Evolutionary conservation across 441 rosid species (phyloP).

Genomic region (Omphalea diandra): DNA sequence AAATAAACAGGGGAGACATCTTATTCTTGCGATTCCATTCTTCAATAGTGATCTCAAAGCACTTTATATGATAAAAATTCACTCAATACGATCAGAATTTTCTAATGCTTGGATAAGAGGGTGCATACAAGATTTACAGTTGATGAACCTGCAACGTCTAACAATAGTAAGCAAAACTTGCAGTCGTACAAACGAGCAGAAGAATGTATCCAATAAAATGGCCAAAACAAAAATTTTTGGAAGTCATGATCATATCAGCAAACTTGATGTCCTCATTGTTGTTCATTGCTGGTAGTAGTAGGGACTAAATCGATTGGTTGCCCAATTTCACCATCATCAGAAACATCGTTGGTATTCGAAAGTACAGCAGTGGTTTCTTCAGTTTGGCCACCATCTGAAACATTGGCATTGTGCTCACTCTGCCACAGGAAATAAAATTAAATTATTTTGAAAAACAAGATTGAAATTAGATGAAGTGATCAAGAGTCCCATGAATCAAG

Average conservation of each 20-base stretch:
- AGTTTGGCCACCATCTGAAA: conserved; percentile 11
- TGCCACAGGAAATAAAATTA: conserved; percentile 5
- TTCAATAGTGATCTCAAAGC: not conserved
- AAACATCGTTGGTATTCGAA: conserved; percentile 10
- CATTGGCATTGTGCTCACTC: conserved; percentile 23
- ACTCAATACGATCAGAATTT: not conserved
- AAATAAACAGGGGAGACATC: not conserved
- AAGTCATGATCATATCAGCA: not conserved
- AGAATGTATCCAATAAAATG: not conserved
- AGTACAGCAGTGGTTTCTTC: conserved; percentile 14
- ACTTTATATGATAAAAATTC: not conserved
- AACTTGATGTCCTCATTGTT: not conserved
- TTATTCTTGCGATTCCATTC: not conserved
- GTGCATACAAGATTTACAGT: not conserved
- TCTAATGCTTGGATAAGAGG: not conserved
- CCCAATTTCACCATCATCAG: conserved; percentile 2
- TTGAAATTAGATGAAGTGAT: not conserved
- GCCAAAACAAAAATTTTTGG: not conserved
- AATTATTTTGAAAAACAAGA: not conserved
- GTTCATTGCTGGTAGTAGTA: not conserved
- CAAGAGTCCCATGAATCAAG: too few species aligned
- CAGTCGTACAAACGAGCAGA: not conserved
- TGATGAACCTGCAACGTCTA: not conserved
- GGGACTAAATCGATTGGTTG: conserved; percentile 10
- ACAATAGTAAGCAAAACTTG: not conserved